Base-by-base conservation (phyloP, 345 rosid species). In the Isatis tinctoria region DNA sequence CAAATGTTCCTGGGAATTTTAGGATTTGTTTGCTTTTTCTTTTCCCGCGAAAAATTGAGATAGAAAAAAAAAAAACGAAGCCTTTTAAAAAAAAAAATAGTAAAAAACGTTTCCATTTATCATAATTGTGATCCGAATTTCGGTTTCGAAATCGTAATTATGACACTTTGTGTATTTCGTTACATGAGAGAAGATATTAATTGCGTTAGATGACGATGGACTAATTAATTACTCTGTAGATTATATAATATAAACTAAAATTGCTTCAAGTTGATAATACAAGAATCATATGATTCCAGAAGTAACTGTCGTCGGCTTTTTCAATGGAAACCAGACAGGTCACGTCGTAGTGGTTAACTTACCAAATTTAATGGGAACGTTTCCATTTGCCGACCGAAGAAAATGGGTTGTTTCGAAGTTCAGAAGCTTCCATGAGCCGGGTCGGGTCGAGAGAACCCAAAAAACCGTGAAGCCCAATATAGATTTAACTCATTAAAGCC, bases 321-420 rank as follows among this genome's bases (percentile, higher is more conserved):
- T 65, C 72, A 65, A 36, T 4, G 49, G 43, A 47, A 3, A 66
- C 14, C 35, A 66, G 73, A 74, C 60, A 67, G 18, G 78, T 51
- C 73, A 74, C 73, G 67, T 74, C 73, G 52, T 26, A 37, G 60
- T 48, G 18, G 44, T 74, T n/a, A n/a, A n/a, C n/a, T n/a, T 74
- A 6, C 60, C 9, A 30, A 64, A 12, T 39, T 48, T 39, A 39
- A 30, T 20, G 41, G n/a, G 22, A 32, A 20, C 77, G 57, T 54
- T 73, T 48, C 53, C 72, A 66, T 28, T 35, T 58, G 72, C 72
- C 72, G 56, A 51, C 1, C 10, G 1, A 18, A 4, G 4, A 2
- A 6, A 2, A 33, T 33, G 8, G 16, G 18, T 40, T 27, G 39
- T 40, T 59, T 70, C 27, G 6, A 8, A 32, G 7, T 32, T 32